phyloP scores from a whole-genome alignment of 352 stramenopile species.

The Plasmopara viticola region DNA sequence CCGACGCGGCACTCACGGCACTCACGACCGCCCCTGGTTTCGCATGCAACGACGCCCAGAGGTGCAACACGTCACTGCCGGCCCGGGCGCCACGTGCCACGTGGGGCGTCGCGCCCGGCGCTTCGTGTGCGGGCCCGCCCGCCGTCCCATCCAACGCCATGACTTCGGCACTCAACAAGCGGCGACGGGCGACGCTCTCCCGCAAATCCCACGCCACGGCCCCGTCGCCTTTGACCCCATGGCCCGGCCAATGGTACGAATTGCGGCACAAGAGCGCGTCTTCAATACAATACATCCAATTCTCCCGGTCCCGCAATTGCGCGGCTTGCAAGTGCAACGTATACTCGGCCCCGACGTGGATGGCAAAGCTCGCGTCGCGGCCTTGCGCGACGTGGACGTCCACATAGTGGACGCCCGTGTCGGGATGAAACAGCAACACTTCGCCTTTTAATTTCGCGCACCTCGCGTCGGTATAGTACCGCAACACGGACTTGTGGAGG shows the following conservation, averaged over 20 bases:
- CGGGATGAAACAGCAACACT: constrained; percentile 71
- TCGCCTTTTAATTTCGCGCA: constrained; percentile 59
- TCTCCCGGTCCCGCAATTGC: constrained; percentile 53
- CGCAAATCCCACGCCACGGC: constrained; percentile 39
- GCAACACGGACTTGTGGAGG: constrained; percentile 54
- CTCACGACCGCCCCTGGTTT: constrained; percentile 32
- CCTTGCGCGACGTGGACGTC: constrained; percentile 51
- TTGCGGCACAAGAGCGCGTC: constrained; percentile 66
- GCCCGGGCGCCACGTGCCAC: constrained; percentile 12
- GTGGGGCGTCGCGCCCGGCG: too few relatives aligned
- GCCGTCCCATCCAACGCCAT: constrained; percentile 33
- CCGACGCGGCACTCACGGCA: constrained; percentile 24
- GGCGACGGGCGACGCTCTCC: constrained; percentile 46
- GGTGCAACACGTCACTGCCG: constrained; percentile 17
- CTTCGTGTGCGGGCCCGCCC: too few relatives aligned
- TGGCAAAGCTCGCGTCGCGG: constrained; percentile 51
- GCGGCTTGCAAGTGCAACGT: constrained; percentile 54
- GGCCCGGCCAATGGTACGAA: constrained; percentile 43
- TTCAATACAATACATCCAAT: constrained; percentile 80
- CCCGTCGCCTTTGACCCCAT: constrained; percentile 7
- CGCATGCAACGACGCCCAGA: constrained; percentile 33
- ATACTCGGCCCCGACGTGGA: constrained; percentile 56
- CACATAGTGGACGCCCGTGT: constrained; percentile 58
- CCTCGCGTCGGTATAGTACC: constrained; percentile 55
- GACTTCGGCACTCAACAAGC: constrained; percentile 49